Percentiles rank a stretch among this genome's conserved stretches.
phyloP scores from a whole-genome alignment of 441 rosid species.

The Adansonia rubrostipa region DNA sequence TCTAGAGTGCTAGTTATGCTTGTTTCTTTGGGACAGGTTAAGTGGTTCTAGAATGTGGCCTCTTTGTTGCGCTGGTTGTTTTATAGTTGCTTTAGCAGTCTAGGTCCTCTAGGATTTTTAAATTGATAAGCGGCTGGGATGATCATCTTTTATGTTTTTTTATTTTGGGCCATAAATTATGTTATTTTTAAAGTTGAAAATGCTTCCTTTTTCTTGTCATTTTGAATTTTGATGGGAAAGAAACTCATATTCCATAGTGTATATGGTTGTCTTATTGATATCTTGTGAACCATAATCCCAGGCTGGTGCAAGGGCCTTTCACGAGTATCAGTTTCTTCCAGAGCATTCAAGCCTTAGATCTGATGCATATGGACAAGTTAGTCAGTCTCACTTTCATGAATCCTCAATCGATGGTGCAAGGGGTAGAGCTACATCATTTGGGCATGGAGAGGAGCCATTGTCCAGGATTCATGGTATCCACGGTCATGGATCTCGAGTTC shows the following conservation, averaged over 20 bases:
- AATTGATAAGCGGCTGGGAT: not conserved
- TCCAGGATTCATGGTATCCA: conserved; percentile 57
- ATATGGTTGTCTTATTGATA: conserved; percentile 19
- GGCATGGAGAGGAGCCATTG: conserved; percentile 56
- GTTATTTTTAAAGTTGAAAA: not conserved
- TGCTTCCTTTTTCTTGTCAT: not conserved
- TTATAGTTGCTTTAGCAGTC: conserved; percentile 15
- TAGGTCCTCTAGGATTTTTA: not conserved
- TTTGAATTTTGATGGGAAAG: not conserved
- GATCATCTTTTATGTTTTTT: not conserved
- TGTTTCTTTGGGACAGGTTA: not conserved
- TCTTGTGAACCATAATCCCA: conserved; percentile 37
- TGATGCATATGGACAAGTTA: conserved; percentile 59
- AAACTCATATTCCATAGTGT: conserved; percentile 13
- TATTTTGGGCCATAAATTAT: not conserved
- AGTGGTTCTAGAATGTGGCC: not conserved
- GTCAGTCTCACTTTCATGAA: conserved; percentile 65
- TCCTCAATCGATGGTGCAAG: conserved; percentile 55
- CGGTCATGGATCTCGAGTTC: conserved; percentile 58
- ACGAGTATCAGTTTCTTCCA: conserved; percentile 75
- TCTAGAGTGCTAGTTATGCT: not conserved
- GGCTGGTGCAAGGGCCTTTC: conserved; percentile 59
- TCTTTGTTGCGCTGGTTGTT: not conserved
- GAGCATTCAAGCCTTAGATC: conserved; percentile 64
- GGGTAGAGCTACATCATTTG: conserved; percentile 56